Percentiles rank a stretch among this genome's conserved stretches.
phyloP scores from a whole-genome alignment of 2,329 filamentous ascomycete species.

The Ophiostoma sp. region DNA sequence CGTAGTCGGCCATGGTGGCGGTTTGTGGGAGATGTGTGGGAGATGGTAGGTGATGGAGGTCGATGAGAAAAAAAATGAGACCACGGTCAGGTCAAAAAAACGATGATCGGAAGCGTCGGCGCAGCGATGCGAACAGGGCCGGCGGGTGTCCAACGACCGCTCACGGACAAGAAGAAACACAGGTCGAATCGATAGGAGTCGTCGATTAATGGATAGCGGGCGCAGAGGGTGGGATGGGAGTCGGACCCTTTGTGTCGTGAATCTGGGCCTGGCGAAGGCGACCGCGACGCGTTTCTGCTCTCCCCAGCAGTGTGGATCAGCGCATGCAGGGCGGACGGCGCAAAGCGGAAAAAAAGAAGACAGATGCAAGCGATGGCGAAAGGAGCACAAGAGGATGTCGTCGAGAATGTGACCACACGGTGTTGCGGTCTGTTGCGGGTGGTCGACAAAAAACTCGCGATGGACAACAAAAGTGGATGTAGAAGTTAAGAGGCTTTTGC shows the following conservation, averaged over 20 bases:
- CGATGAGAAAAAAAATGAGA: background rate
- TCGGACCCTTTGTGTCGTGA: constrained; percentile 16
- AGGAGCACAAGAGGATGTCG: background rate
- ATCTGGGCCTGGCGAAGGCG: constrained; percentile 20
- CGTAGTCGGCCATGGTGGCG: constrained; percentile 56
- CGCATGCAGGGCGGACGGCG: constrained; percentile 26
- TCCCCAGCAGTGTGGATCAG: constrained; percentile 24
- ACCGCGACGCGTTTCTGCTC: constrained; percentile 30
- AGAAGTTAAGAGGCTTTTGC: constrained; percentile 15
- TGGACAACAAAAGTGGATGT: constrained; percentile 21
- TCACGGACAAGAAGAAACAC: background rate
- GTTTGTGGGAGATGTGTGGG: background rate
- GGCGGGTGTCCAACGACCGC: background rate
- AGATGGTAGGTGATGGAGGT: background rate
- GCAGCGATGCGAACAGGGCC: background rate
- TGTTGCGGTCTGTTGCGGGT: background rate
- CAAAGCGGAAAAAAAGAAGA: constrained; percentile 2
- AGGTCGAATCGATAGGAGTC: background rate
- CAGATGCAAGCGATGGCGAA: background rate
- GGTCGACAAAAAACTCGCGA: constrained; percentile 15
- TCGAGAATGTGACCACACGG: background rate
- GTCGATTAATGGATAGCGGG: background rate
- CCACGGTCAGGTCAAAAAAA: background rate
- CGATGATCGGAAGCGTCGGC: background rate
- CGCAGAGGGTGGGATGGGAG: background rate